A percentile compares a stretch with the other conserved stretches of the same genome.
These are phyloP conservation scores for Colletotrichum paranaense DNA, from an alignment of 2,329 filamentous ascomycete species.

Conservation along the genomic window DNA sequence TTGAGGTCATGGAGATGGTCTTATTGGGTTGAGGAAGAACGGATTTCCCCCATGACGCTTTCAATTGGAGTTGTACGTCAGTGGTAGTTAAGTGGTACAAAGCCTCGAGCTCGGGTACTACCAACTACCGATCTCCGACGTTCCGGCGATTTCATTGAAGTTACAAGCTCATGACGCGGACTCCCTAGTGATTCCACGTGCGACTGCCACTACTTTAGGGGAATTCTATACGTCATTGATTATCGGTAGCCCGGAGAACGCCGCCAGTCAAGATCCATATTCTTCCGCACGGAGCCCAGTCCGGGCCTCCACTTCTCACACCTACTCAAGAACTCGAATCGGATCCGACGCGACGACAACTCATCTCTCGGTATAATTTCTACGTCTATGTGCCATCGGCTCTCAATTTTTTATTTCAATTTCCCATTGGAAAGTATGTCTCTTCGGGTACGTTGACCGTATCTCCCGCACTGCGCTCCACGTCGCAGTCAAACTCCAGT, in stretches of 20 bases:
- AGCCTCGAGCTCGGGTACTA: neutral
- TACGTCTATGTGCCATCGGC: too few species aligned
- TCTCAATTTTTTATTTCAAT: too few species aligned
- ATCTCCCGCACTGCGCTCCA: neutral
- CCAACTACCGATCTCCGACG: neutral
- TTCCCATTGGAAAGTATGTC: neutral
- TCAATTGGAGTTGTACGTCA: neutral
- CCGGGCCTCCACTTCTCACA: neutral
- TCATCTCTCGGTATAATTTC: too few species aligned
- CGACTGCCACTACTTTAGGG: too few species aligned
- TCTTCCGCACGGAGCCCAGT: neutral
- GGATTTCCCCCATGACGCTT: neutral
- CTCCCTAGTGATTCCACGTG: neutral
- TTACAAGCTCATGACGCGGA: neutral
- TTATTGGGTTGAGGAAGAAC: neutral
- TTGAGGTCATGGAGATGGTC: neutral
- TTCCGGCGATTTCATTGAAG: neutral
- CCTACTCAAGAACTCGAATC: too few species aligned
- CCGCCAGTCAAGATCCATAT: neutral
- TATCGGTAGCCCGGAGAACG: neutral
- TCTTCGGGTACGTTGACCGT: neutral
- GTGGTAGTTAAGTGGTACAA: neutral
- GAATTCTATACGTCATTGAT: constrained; percentile 4
- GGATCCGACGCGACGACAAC: too few species aligned
- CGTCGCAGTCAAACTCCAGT: neutral